Evolutionary conservation across 768 basidiomycete species (phyloP), one percentile per base, ranked within the genome.

Genomic region (Russula sp.): DNA sequence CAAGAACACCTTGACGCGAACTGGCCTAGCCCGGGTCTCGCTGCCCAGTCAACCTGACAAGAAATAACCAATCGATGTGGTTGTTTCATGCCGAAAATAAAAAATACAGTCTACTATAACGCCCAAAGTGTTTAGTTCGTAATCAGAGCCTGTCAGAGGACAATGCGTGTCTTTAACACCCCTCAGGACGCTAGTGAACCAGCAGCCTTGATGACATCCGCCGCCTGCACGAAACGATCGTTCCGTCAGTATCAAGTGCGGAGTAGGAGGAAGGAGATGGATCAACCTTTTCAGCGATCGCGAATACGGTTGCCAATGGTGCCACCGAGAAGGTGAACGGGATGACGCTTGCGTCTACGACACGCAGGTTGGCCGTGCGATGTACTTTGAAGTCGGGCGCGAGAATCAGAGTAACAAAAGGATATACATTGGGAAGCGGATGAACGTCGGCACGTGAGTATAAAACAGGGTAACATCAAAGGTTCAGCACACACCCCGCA

Each of bases 311-410:
- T 7, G 65, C 65, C 53, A 66, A 51, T 4, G 62, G 63, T 3
- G 65, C 63, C 22, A 64, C 65, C 0, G 65, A 66, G 14, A 66
- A 64, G 3, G 65, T 64, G 27, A 66, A 10, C 8, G 65, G 63
- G 31, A 66, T 64, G 55, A 66, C 49, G 44, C 65, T 66, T 9
- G 65, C 65, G 31, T 66, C 65, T 16, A 66, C 71, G 45, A 77
- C 74, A 45, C 80, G 74, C 40, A 82, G 66, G 65, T 79, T 79
- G 54, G 68, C 56, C 4, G 76, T 72, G 14, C 79, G 80, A 69
- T 81, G 77, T 0, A 82, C 80, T 10, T 68, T 70, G 31, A 78
- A 67, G 40, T 73, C 71, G 37, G 73, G 71, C 58, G 78, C 78
- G 62, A 81, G 77, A 32, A 56, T 9, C 27, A 27, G 27, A 3